A percentile compares a stretch with the other conserved stretches of the same genome.
phyloP scores from a whole-genome alignment of 345 rosid genomes.

The Crucihimalaya himalaica region DNA sequence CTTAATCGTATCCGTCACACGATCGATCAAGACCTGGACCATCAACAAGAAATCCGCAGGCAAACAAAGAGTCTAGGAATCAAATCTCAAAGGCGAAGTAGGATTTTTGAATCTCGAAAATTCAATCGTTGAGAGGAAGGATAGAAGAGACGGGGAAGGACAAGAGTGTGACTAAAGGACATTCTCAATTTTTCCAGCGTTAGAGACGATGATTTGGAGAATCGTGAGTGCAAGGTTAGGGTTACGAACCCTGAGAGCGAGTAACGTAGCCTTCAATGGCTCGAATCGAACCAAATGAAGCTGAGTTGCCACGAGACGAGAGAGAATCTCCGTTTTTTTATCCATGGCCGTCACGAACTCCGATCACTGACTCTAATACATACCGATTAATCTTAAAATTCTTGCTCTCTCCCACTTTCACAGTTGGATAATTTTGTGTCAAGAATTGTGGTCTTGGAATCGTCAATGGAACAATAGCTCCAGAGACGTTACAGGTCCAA shows the following conservation, averaged over 20 bases:
- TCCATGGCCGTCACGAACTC: conserved; percentile 49
- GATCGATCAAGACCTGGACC: conserved; percentile 63
- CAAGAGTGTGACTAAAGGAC: conserved; percentile 79
- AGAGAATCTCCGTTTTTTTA: conserved; percentile 74
- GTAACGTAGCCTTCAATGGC: conserved; percentile 82
- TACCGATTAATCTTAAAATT: neutral
- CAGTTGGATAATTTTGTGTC: neutral
- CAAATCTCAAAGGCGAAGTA: conserved; percentile 73
- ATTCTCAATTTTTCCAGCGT: conserved; percentile 67
- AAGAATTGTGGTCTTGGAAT: conserved; percentile 12
- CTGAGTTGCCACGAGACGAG: conserved; percentile 85
- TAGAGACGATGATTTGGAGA: conserved; percentile 77
- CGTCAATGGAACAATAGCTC: too few species aligned
- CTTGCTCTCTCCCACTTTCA: neutral
- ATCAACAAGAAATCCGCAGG: conserved; percentile 77
- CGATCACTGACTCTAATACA: conserved; percentile 18
- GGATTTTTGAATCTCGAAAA: conserved; percentile 58
- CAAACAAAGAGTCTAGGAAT: conserved; percentile 58
- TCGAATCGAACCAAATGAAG: conserved; percentile 89
- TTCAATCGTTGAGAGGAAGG: conserved; percentile 71
- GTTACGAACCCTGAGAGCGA: conserved; percentile 63
- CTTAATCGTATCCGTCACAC: conserved; percentile 47
- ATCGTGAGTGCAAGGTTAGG: conserved; percentile 69
- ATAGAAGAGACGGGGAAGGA: conserved; percentile 76
- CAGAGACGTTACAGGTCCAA: too few species aligned